phyloP scores from a whole-genome alignment of 2,329 filamentous ascomycete species.

The Penicillium sp. region DNA sequence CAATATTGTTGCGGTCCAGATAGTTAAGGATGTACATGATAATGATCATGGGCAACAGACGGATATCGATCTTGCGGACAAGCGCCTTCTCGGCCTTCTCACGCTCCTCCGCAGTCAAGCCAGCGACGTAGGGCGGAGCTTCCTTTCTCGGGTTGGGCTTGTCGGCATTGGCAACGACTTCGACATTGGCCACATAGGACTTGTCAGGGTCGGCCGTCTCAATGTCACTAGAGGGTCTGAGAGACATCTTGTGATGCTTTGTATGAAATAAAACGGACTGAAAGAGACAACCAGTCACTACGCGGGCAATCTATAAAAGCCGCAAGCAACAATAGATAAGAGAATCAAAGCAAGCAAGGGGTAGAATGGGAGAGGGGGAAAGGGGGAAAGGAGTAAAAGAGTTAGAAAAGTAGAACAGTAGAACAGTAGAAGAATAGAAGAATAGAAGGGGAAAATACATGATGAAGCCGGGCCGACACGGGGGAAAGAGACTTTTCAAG shows the following conservation, averaged over 20 bases:
- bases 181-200: constrained; percentile 22
- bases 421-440: neutral
- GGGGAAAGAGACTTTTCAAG: neutral
- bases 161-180: constrained; percentile 24
- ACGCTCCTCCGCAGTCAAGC: constrained; percentile 52
- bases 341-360: constrained; percentile 8
- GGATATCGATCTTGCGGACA: constrained; percentile 65
- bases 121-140: constrained; percentile 33
- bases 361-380: neutral
- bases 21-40: constrained; percentile 77
- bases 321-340: neutral
- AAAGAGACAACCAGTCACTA: neutral
- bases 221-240: constrained; percentile 13
- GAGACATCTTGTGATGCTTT: constrained; percentile 22
- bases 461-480: neutral
- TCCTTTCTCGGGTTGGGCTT: constrained; percentile 27
- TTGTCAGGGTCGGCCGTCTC: constrained; percentile 23
- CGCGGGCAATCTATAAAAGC: neutral
- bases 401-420: neutral
- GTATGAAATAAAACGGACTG: neutral
- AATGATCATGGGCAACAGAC: constrained; percentile 65
- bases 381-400: neutral
- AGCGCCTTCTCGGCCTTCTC: constrained; percentile 54
- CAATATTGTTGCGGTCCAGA: constrained; percentile 58
- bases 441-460: no score